phyloP scores from a whole-genome alignment of 1,139 yeast species.

The Blastobotrys illinoisensis region DNA sequence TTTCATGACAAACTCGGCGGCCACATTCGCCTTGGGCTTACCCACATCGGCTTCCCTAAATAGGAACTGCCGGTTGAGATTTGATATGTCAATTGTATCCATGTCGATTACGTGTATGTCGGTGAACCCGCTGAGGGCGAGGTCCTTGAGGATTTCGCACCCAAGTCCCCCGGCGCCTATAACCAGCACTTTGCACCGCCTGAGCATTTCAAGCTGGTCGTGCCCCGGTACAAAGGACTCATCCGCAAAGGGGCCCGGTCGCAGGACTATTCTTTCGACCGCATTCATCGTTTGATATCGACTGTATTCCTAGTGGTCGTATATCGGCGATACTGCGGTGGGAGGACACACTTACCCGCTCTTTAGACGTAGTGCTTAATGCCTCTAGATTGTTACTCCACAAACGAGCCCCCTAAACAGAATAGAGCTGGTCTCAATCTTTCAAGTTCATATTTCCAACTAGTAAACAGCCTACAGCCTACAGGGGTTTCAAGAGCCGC shows the following conservation, averaged over 20 bases:
- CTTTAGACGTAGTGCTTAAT: no score
- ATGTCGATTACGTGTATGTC: slow-evolving; percentile 82
- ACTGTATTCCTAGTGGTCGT: no score
- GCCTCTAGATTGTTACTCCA: no score
- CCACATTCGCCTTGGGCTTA: slow-evolving; percentile 70
- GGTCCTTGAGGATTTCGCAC: slow-evolving; percentile 82
- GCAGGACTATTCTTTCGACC: slow-evolving; percentile 17
- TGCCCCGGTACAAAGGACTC: slow-evolving; percentile 35
- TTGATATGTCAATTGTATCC: slow-evolving; percentile 91
- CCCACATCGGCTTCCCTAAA: slow-evolving; percentile 75
- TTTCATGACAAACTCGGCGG: slow-evolving; percentile 54
- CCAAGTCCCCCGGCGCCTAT: slow-evolving; percentile 97
- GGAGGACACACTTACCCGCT: no score
- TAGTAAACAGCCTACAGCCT: no score
- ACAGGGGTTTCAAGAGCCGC: neutral
- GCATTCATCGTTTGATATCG: no score
- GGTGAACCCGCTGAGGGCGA: slow-evolving; percentile 71
- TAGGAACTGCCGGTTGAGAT: slow-evolving; percentile 83
- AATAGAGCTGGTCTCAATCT: no score
- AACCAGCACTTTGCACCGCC: slow-evolving; percentile 34
- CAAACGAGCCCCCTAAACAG: no score
- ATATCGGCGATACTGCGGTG: no score
- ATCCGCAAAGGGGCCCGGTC: slow-evolving; percentile 36
- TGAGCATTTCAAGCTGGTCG: slow-evolving; percentile 27
- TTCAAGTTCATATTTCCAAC: no score